A percentile compares a stretch with the other conserved stretches of the same genome.
These are phyloP conservation scores for Diaporthe ampelina DNA, from an alignment of 2,329 filamentous ascomycete species.

Conservation along the genomic window DNA sequence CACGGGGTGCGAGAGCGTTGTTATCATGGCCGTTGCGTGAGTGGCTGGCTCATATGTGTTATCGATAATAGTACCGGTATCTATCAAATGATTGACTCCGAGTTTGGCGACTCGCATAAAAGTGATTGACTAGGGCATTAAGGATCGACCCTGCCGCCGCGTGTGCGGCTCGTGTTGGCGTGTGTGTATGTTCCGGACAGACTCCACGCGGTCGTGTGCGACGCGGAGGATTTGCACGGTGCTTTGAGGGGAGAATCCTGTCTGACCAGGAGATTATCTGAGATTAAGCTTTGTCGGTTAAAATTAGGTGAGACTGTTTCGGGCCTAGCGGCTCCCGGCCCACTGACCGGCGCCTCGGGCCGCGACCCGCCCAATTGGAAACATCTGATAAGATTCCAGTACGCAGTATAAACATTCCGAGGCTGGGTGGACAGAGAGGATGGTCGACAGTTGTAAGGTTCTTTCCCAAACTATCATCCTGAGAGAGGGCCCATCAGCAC, in stretches of 20 bases:
- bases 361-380: slow-evolving; percentile 10
- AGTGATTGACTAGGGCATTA: slow-evolving; percentile 27
- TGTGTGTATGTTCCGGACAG: slow-evolving; percentile 15
- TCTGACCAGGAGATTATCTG: slow-evolving; percentile 23
- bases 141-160: slow-evolving; percentile 27
- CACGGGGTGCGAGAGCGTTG: not conserved
- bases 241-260: not conserved
- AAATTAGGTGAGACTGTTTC: slow-evolving; percentile 33
- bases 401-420: not conserved
- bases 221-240: slow-evolving; percentile 20
- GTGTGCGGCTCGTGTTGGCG: slow-evolving; percentile 10
- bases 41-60: not conserved
- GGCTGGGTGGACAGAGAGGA: not conserved
- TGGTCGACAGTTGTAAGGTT: not conserved
- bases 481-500: too few relatives aligned
- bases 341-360: not conserved
- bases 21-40: slow-evolving; percentile 20
- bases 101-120: not conserved
- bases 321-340: slow-evolving; percentile 17
- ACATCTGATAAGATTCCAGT: not conserved
- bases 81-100: slow-evolving; percentile 11
- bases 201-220: slow-evolving; percentile 27
- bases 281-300: slow-evolving; percentile 31
- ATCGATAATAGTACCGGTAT: not conserved
- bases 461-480: too few relatives aligned